Conservation (phyloP, 2,329 filamentous ascomycete species). For the Ophidiomyces ophidiicola region DNA sequence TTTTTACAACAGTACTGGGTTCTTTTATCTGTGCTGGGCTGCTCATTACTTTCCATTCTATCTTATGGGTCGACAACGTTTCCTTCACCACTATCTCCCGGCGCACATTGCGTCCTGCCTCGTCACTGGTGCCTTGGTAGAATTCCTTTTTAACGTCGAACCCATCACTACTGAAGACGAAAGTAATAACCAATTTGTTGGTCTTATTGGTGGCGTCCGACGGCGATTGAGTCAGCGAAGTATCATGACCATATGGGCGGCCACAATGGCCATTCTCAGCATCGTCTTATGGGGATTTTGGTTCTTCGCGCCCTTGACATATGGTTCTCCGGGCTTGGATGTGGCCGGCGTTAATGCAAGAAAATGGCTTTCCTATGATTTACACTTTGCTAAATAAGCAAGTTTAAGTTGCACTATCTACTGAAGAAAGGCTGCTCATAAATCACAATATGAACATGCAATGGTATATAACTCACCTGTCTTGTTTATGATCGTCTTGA, state of each 20-base stretch:
- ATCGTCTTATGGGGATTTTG: conserved; percentile 66
- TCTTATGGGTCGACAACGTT: conserved; percentile 94
- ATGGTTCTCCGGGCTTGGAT: conserved; percentile 78
- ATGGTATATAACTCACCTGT: too few species aligned
- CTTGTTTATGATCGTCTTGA: too few species aligned
- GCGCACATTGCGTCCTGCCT: conserved; percentile 83
- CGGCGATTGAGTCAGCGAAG: conserved; percentile 73
- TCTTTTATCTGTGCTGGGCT: conserved; percentile 97
- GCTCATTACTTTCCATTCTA: conserved; percentile 97
- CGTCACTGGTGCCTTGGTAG: conserved; percentile 79
- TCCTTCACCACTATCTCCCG: conserved; percentile 94
- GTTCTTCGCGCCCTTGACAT: conserved; percentile 91
- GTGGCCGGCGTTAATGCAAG: conserved; percentile 66
- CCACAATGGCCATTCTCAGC: conserved; percentile 55
- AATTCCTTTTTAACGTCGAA: conserved; percentile 92
- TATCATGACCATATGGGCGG: conserved; percentile 66
- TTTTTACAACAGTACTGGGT: conserved; percentile 95
- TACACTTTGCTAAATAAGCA: conserved; percentile 91
- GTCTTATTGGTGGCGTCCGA: conserved; percentile 60
- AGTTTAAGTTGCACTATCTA: too few species aligned
- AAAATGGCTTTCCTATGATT: conserved; percentile 94
- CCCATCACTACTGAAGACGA: conserved; percentile 47
- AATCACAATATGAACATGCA: too few species aligned
- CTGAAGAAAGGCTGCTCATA: too few species aligned
- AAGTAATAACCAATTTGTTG: conserved; percentile 21